phyloP scores from a whole-genome alignment of 441 rosid genomes.

The Populus tomentosa region DNA sequence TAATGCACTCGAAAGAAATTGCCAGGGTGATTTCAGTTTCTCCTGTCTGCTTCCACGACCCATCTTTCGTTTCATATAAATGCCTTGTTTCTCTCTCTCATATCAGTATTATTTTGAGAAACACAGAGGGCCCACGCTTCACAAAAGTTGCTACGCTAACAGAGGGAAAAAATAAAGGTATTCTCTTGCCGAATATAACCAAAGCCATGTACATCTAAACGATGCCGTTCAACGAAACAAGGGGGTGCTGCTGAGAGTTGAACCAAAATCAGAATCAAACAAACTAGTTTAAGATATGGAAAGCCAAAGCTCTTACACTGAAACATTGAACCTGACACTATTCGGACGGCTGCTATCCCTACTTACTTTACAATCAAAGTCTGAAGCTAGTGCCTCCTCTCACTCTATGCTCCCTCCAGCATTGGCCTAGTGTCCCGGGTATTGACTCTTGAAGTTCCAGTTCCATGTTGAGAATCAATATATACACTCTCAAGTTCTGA shows the following conservation, averaged over 20 bases:
- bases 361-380: constrained; percentile 6
- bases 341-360: constrained; percentile 16
- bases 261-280: neutral
- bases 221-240: neutral
- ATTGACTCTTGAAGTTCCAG: constrained; percentile 26
- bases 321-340: neutral
- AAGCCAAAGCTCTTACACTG: neutral
- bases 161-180: neutral
- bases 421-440: constrained; percentile 37
- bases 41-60: too few relatives aligned
- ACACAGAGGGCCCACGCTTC: too few relatives aligned
- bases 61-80: too few relatives aligned
- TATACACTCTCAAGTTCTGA: constrained; percentile 50
- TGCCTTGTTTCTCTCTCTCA: too few relatives aligned
- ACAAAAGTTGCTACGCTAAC: too few relatives aligned
- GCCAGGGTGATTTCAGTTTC: too few relatives aligned
- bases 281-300: neutral
- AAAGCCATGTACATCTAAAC: neutral
- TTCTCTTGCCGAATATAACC: too few relatives aligned
- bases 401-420: constrained; percentile 22
- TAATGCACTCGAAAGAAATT: too few relatives aligned
- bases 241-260: neutral
- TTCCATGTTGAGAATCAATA: constrained; percentile 41
- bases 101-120: too few relatives aligned
- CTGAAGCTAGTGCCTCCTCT: constrained; percentile 20